phyloP scores from a whole-genome alignment of 176 grass and related monocot species.

The Bromus sterilis region DNA sequence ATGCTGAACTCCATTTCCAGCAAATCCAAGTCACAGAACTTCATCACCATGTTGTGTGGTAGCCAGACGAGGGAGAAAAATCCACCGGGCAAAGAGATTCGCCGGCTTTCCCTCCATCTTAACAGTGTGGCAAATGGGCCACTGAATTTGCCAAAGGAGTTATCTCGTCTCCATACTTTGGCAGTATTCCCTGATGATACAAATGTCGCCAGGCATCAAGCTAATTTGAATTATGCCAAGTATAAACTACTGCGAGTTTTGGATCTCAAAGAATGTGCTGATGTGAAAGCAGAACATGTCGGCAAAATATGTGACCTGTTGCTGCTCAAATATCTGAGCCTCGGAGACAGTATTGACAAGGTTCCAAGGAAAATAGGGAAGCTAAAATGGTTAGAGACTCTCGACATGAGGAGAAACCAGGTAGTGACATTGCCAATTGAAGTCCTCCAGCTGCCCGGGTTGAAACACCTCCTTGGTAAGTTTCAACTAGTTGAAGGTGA shows the following conservation, averaged over 20 bases:
- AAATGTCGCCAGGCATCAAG: background rate
- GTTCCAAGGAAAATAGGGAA: background rate
- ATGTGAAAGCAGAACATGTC: background rate
- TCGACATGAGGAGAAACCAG: background rate
- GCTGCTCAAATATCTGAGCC: constrained; percentile 4
- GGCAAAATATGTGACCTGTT: background rate
- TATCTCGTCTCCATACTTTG: background rate
- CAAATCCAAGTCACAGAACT: background rate
- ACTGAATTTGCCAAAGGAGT: background rate
- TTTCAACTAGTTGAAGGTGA: background rate
- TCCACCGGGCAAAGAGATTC: background rate
- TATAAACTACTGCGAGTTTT: background rate
- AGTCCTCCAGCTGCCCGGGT: background rate
- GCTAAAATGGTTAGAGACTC: constrained; percentile 4
- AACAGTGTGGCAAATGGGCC: background rate
- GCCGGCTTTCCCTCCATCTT: constrained; percentile 2
- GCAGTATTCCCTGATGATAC: background rate
- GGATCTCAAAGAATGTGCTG: background rate
- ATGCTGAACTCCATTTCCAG: background rate
- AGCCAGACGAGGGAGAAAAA: too few relatives aligned
- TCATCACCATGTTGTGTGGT: background rate
- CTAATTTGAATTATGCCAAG: background rate
- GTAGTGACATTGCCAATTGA: background rate
- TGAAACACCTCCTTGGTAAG: constrained; percentile 6
- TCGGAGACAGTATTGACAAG: background rate